Conservation (phyloP, 768 basidiomycete species). For the Candolleomyces aberdarensis region DNA sequence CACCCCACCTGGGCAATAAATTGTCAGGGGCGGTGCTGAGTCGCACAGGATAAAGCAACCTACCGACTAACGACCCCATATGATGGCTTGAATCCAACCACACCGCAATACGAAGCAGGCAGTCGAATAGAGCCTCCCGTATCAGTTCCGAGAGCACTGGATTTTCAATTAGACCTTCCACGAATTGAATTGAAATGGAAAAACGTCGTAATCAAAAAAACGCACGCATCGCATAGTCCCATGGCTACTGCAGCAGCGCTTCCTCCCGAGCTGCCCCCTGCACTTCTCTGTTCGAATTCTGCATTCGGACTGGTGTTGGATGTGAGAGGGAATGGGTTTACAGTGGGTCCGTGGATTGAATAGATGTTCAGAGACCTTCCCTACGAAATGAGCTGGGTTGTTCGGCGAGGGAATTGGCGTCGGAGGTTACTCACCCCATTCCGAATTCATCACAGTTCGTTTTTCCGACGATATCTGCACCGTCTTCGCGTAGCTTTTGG, state of each 20-base stretch:
- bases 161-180: background rate
- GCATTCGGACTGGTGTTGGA: background rate
- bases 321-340: constrained; percentile 61
- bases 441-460: constrained; percentile 98
- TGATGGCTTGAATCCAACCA: constrained; percentile 91
- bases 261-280: constrained; percentile 94
- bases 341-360: constrained; percentile 70
- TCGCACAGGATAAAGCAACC: constrained; percentile 12
- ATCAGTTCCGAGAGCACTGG: constrained; percentile 87
- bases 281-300: constrained; percentile 43
- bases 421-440: constrained; percentile 71
- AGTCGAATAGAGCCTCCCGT: constrained; percentile 93
- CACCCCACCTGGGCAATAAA: constrained; percentile 63
- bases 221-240: constrained; percentile 81
- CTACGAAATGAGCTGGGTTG: constrained; percentile 2
- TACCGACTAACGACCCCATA: constrained; percentile 90
- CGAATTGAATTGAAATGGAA: background rate
- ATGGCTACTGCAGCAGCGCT: constrained; percentile 92
- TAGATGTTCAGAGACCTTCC: constrained; percentile 74
- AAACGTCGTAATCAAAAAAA: constrained; percentile 11
- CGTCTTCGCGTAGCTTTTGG: constrained; percentile 49
- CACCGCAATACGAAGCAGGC: constrained; percentile 91
- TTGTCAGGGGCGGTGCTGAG: background rate
- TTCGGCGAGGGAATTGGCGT: background rate
- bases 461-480: constrained; percentile 80